phyloP scores from a whole-genome alignment of 2,329 filamentous ascomycete genomes.

The Cladosporium sp. region DNA sequence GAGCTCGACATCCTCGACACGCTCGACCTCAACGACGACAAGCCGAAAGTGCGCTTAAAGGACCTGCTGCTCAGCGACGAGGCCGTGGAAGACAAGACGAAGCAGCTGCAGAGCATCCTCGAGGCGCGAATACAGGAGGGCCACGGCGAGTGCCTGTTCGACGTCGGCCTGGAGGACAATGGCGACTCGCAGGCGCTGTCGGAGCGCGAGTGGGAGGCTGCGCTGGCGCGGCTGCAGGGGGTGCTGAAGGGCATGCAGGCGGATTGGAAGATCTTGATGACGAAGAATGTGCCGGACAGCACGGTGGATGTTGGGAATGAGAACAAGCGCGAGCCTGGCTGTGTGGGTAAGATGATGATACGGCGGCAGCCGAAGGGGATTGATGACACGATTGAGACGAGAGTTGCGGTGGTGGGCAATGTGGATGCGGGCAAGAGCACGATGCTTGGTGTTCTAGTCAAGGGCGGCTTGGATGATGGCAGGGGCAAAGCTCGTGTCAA shows the following conservation, averaged over 20 bases:
- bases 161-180: conserved; percentile 84
- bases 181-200: conserved; percentile 77
- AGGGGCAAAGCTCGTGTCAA: conserved; percentile 90
- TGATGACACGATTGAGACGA: conserved; percentile 88
- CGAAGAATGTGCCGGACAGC: conserved; percentile 75
- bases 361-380: conserved; percentile 65
- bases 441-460: conserved; percentile 89
- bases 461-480: conserved; percentile 90
- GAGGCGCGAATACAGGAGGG: conserved; percentile 70
- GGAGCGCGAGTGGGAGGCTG: conserved; percentile 67
- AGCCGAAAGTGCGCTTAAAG: conserved; percentile 62
- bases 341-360: conserved; percentile 80
- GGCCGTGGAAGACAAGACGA: conserved; percentile 46
- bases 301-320: conserved; percentile 61
- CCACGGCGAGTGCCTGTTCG: conserved; percentile 83
- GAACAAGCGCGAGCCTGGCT: conserved; percentile 62
- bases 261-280: conserved; percentile 75
- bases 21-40: conserved; percentile 64
- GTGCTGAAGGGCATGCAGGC: conserved; percentile 62
- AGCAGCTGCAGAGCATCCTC: conserved; percentile 60
- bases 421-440: conserved; percentile 97
- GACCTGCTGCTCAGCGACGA: conserved; percentile 62
- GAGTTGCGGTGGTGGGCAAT: conserved; percentile 95
- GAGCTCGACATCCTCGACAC: conserved; percentile 87
- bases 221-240: conserved; percentile 58